Evolutionary conservation across 495 filamentous ascomycete species (phyloP).

Genomic region (Amorphotheca resinae): DNA sequence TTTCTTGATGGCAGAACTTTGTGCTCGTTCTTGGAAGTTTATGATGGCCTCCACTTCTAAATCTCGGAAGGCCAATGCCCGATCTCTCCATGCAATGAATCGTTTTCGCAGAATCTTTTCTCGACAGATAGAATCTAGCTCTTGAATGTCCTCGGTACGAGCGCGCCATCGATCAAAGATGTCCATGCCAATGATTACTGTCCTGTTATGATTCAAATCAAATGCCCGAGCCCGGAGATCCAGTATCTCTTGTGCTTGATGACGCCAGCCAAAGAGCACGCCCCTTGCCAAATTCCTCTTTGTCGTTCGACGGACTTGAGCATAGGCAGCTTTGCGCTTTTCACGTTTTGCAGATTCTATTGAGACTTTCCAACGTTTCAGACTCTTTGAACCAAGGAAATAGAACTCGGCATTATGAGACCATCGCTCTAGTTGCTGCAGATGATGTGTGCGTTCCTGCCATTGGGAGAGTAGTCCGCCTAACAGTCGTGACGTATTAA

Average conservation of each 20-base stretch:
- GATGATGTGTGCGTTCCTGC: constrained; percentile 31
- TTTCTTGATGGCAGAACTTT: constrained; percentile 33
- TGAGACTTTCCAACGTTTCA: constrained; percentile 44
- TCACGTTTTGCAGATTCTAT: constrained; percentile 36
- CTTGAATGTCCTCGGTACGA: constrained; percentile 22
- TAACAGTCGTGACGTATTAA: constrained; percentile 38
- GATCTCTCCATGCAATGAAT: constrained; percentile 35
- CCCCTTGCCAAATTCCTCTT: constrained; percentile 46
- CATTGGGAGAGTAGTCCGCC: constrained; percentile 37
- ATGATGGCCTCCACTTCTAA: constrained; percentile 37
- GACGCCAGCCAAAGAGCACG: constrained; percentile 34
- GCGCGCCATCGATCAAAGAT: constrained; percentile 34
- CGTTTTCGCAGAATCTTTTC: constrained; percentile 28
- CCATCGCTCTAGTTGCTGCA: constrained; percentile 38
- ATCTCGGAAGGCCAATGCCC: constrained; percentile 27
- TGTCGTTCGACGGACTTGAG: constrained; percentile 37
- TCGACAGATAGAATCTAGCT: constrained; percentile 11
- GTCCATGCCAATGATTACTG: constrained; percentile 27
- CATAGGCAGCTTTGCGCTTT: constrained; percentile 48
- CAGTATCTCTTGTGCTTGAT: constrained; percentile 26
- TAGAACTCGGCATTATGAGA: constrained; percentile 47
- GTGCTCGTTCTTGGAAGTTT: constrained; percentile 32
- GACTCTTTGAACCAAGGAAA: constrained; percentile 37
- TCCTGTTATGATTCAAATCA: constrained; percentile 27
- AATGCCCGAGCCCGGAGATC: constrained; percentile 33